Conservation (phyloP, 495 filamentous ascomycete genomes). For the Halenospora varia region DNA sequence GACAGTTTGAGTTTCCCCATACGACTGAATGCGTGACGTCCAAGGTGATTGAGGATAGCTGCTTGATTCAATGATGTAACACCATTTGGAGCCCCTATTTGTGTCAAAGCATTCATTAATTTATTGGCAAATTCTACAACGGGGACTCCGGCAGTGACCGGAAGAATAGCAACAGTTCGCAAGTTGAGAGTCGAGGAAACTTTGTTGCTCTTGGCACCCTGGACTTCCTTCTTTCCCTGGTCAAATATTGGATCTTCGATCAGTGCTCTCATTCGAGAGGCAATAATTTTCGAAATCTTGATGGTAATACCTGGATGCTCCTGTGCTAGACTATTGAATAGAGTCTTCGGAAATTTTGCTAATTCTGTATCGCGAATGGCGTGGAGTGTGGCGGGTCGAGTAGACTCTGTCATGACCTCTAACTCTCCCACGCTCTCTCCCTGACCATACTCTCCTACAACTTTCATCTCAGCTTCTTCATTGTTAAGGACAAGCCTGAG, state of each 20-base stretch:
- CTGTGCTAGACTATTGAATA: conserved; percentile 95
- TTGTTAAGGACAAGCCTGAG: conserved; percentile 75
- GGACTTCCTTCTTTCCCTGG: conserved; percentile 45
- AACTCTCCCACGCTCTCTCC: conserved; percentile 96
- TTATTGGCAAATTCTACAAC: conserved; percentile 92
- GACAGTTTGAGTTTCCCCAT: conserved; percentile 97
- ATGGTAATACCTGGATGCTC: conserved; percentile 98
- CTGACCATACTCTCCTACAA: conserved; percentile 91
- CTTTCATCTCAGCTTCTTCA: conserved; percentile 75
- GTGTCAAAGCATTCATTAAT: conserved; percentile 79
- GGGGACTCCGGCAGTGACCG: conserved; percentile 86
- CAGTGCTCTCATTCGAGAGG: conserved; percentile 85
- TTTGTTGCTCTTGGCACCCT: conserved; percentile 57
- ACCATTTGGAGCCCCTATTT: conserved; percentile 83
- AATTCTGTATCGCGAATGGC: conserved; percentile 96
- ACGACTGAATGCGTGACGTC: conserved; percentile 90
- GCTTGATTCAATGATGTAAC: conserved; percentile 92
- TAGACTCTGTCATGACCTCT: conserved; percentile 94
- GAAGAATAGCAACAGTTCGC: conserved; percentile 86
- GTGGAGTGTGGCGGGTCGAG: conserved; percentile 82
- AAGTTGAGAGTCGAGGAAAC: conserved; percentile 86
- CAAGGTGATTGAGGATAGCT: conserved; percentile 89
- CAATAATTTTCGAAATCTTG: conserved; percentile 98
- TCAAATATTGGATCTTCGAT: conserved; percentile 76
- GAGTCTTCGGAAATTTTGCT: conserved; percentile 89